phyloP scores from a whole-genome alignment of 495 filamentous ascomycete species.

The Patellaria atrata region DNA sequence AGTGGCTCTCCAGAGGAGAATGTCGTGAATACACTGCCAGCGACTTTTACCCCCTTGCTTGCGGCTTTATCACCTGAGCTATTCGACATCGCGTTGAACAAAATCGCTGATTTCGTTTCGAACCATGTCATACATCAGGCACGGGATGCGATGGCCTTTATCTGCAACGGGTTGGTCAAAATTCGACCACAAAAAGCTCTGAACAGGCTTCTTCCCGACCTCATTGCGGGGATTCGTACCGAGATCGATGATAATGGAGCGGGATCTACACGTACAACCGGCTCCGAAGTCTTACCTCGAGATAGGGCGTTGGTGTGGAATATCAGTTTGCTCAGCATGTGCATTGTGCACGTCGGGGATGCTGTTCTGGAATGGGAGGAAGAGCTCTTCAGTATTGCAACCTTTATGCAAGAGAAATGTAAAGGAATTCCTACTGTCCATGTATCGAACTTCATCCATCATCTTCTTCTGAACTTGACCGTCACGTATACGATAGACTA shows the following conservation, averaged over 20 bases:
- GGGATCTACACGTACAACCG: constrained; percentile 83
- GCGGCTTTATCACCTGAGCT: constrained; percentile 84
- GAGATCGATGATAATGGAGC: constrained; percentile 98
- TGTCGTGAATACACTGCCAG: constrained; percentile 89
- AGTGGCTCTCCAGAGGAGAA: constrained; percentile 92
- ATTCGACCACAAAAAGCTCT: constrained; percentile 84
- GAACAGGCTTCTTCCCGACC: constrained; percentile 74
- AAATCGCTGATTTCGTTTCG: constrained; percentile 83
- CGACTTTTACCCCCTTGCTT: constrained; percentile 80
- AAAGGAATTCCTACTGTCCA: constrained; percentile 86
- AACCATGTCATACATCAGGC: constrained; percentile 96
- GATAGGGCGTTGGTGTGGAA: constrained; percentile 94
- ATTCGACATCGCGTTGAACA: constrained; percentile 80
- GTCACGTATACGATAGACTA: constrained; percentile 86
- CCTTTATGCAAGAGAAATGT: constrained; percentile 92
- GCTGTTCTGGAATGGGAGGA: constrained; percentile 76
- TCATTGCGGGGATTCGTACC: constrained; percentile 80
- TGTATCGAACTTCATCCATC: constrained; percentile 94
- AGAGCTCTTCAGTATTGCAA: constrained; percentile 79
- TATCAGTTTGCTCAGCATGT: constrained; percentile 96
- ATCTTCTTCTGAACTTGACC: constrained; percentile 93
- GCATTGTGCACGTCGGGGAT: constrained; percentile 85
- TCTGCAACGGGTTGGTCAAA: constrained; percentile 90
- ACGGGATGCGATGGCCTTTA: constrained; percentile 96
- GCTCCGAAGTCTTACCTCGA: constrained; percentile 81